phyloP scores from a whole-genome alignment of 139 green algal genomes.

The Chloropicon primus region DNA sequence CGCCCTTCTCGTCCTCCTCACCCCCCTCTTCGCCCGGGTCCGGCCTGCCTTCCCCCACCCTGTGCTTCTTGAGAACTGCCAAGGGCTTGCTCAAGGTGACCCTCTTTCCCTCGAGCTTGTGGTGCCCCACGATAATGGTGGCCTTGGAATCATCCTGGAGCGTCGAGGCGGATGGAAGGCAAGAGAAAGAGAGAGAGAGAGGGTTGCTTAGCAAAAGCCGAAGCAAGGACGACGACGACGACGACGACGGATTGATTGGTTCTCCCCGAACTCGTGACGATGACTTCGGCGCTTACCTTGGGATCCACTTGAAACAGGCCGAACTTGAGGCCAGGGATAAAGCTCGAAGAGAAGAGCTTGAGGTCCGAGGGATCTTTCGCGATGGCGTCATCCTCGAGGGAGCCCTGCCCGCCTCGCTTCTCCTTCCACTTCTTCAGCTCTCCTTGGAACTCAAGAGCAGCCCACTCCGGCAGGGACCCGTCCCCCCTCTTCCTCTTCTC shows the following conservation, averaged over 20 bases:
- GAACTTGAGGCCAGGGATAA: neutral
- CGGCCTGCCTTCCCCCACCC: neutral
- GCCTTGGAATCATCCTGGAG: neutral
- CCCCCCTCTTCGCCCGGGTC: slow-evolving; percentile 37
- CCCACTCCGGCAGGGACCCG: neutral
- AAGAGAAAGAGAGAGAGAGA: too few relatives aligned
- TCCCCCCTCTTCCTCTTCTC: neutral
- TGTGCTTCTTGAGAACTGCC: slow-evolving; percentile 41
- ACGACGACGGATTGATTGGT: too few relatives aligned
- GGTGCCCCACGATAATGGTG: slow-evolving; percentile 56
- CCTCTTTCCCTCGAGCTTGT: slow-evolving; percentile 62
- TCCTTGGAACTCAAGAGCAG: neutral
- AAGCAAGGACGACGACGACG: too few relatives aligned
- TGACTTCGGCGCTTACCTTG: too few relatives aligned
- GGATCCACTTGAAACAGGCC: neutral
- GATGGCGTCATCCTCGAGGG: neutral
- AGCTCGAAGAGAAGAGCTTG: neutral
- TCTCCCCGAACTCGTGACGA: too few relatives aligned
- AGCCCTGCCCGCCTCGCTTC: neutral
- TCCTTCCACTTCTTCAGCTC: neutral
- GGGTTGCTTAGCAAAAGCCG: too few relatives aligned
- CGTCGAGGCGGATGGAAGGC: too few relatives aligned
- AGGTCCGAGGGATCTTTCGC: neutral
- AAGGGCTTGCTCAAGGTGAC: slow-evolving; percentile 67
- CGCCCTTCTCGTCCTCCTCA: slow-evolving; percentile 16